Evolutionary conservation across 495 filamentous ascomycete genomes (phyloP), one percentile per base, ranked within the genome.

Genomic region (Haplographium delicatum): DNA sequence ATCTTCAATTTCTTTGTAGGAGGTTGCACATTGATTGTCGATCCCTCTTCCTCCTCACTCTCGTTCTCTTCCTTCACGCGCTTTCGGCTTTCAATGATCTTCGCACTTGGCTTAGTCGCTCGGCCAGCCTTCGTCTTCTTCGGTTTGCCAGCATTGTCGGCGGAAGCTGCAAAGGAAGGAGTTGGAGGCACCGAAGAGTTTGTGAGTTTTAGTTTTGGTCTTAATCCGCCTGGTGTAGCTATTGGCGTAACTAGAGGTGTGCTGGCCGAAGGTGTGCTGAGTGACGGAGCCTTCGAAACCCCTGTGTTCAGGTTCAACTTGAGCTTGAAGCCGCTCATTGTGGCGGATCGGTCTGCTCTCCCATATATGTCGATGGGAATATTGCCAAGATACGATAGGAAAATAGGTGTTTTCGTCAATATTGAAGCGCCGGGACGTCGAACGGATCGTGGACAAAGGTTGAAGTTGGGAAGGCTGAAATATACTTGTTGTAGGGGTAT

Each of bases 141-240:
- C 5, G 57, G 45, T 15, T 53, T 56, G 8, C 43, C 10, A 2
- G 20, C 22, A 58, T 20, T 57, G 22, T 20, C 63, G 54, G 20
- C 57, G 38, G 10, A 47, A 40, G 50, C 47, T 23, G 25, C 49
- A 5, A 16, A 16, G 15, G 34, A 16, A 4, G 75, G 73, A 0
- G 74, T 75, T n/a, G 65, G 53, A 2, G 74, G 72, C 40, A 65
- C 65, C 4, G 57, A 62, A 6, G 62, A 68, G 43, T 57, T 62
- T 58, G 55, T 68, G 50, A 82, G 50, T 54, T 75, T 80, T 22
- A 84, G 67, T 62, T 78, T 82, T 2, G 51, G 53, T 15, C 47
- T 57, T 4, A 65, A 68, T 23, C 57, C 59, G 18, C 68, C 69
- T 13, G 73, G 69, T 0, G 74, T 75, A 46, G 62, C 33, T 23